Evolutionary conservation across 208 protist species (phyloP).

Genomic region (Naegleria gruberi): DNA sequence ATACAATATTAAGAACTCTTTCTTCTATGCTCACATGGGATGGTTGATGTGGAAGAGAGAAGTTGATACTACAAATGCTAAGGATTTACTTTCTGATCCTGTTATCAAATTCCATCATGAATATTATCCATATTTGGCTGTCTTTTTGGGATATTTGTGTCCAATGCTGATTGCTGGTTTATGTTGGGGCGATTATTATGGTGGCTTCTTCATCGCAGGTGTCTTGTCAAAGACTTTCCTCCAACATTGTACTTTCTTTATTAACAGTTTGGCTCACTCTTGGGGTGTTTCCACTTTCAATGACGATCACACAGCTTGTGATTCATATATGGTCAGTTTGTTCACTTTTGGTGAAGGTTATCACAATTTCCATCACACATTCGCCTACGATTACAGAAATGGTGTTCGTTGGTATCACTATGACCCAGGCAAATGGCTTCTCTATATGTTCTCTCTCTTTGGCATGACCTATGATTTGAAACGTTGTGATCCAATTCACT

Average conservation of each 20-base stretch:
- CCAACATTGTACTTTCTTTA: slow-evolving; percentile 79
- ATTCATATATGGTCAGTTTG: slow-evolving; percentile 65
- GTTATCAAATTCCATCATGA: slow-evolving; percentile 71
- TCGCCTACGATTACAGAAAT: slow-evolving; percentile 76
- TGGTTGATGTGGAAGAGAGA: slow-evolving; percentile 85
- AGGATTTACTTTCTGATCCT: slow-evolving; percentile 67
- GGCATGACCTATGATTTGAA: slow-evolving; percentile 57
- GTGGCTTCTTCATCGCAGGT: slow-evolving; percentile 69
- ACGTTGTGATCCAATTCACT: slow-evolving; percentile 53
- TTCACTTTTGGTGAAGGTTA: slow-evolving; percentile 77
- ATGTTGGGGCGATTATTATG: slow-evolving; percentile 66
- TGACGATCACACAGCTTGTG: slow-evolving; percentile 62
- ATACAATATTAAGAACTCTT: slow-evolving; percentile 72
- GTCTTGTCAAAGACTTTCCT: slow-evolving; percentile 63
- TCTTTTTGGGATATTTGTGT: slow-evolving; percentile 67
- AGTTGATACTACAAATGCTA: slow-evolving; percentile 55
- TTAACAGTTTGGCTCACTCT: slow-evolving; percentile 76
- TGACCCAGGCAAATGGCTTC: slow-evolving; percentile 77
- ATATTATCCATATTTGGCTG: slow-evolving; percentile 56
- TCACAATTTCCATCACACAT: slow-evolving; percentile 85
- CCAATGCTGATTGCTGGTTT: slow-evolving; percentile 67
- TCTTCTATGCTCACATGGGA: slow-evolving; percentile 75
- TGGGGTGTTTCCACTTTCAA: slow-evolving; percentile 57
- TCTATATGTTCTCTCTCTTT: slow-evolving; percentile 51
- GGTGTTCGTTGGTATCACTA: slow-evolving; percentile 75